These are phyloP conservation scores for Triangularia verruculosa DNA, from an alignment of 2,329 filamentous ascomycete genomes.

Conservation along the genomic window DNA sequence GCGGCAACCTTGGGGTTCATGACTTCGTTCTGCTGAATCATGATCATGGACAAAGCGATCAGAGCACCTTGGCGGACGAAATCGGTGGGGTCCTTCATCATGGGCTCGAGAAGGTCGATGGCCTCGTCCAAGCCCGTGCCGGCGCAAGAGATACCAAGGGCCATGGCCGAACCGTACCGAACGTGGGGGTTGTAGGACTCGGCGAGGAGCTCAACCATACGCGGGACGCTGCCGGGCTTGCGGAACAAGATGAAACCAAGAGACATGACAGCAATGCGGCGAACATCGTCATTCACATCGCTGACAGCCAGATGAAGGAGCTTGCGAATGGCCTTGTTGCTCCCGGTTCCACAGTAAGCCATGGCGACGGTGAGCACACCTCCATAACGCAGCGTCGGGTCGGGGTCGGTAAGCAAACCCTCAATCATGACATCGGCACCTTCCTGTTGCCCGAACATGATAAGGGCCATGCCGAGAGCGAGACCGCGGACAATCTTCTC, in stretches of 20 bases:
- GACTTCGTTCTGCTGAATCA: conserved; percentile 98
- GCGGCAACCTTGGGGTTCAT: conserved; percentile 96
- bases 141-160: conserved; percentile 94
- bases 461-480: conserved; percentile 93
- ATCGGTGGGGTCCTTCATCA: conserved; percentile 99
- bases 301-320: conserved; percentile 94
- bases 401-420: conserved; percentile 86
- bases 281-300: conserved; percentile 96
- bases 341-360: conserved; percentile 94
- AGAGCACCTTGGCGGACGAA: conserved; percentile 96
- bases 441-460: conserved; percentile 97
- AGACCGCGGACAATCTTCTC: conserved; percentile 98
- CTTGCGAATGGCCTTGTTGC: conserved; percentile 97
- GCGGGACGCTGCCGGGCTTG: conserved; percentile 92
- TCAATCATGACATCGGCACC: conserved; percentile 93
- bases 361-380: conserved; percentile 98
- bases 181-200: conserved; percentile 99
- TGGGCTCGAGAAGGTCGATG: conserved; percentile 93
- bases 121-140: conserved; percentile 95
- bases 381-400: conserved; percentile 90
- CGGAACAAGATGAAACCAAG: conserved; percentile 98
- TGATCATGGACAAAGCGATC: conserved; percentile 93
- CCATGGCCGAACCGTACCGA: conserved; percentile 96
- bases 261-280: conserved; percentile 94
- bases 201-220: conserved; percentile 96